Percentiles rank a stretch among this genome's conserved stretches.
Conservation (phyloP, 2,329 filamentous ascomycete genomes). For the Pseudogymnoascus sp. region DNA sequence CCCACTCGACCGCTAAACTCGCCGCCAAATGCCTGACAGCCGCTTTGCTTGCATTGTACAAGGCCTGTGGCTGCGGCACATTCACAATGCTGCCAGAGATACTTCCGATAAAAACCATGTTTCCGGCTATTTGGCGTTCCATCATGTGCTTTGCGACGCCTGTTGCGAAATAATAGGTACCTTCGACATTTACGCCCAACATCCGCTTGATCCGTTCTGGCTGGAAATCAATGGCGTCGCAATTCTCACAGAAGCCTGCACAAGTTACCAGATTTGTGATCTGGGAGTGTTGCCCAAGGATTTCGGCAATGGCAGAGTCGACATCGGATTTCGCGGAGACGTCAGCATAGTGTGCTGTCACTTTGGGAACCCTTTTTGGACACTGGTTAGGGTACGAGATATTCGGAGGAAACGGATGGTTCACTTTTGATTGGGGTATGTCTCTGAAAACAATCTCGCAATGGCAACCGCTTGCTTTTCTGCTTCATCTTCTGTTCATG, state of each 20-base stretch:
- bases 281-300: constrained; percentile 64
- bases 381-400: background rate
- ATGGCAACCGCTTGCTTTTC: constrained; percentile 56
- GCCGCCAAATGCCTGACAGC: constrained; percentile 82
- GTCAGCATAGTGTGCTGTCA: constrained; percentile 81
- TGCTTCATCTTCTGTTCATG: constrained; percentile 65
- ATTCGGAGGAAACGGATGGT: background rate
- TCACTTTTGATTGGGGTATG: background rate
- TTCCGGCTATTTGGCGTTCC: constrained; percentile 68
- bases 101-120: constrained; percentile 90
- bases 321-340: constrained; percentile 77
- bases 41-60: constrained; percentile 90
- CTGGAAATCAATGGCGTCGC: constrained; percentile 83
- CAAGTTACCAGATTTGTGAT: constrained; percentile 91
- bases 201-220: constrained; percentile 87
- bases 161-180: constrained; percentile 82
- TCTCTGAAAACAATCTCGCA: background rate
- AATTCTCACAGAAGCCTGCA: constrained; percentile 96
- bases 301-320: constrained; percentile 60
- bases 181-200: constrained; percentile 89
- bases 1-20: constrained; percentile 91
- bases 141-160: constrained; percentile 83
- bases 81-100: constrained; percentile 92
- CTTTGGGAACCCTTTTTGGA: constrained; percentile 56
- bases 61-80: constrained; percentile 85